Percentiles rank a stretch among this genome's conserved stretches.
Conservation (phyloP, 2,329 filamentous ascomycete genomes). For the Stemphylium beticola region DNA sequence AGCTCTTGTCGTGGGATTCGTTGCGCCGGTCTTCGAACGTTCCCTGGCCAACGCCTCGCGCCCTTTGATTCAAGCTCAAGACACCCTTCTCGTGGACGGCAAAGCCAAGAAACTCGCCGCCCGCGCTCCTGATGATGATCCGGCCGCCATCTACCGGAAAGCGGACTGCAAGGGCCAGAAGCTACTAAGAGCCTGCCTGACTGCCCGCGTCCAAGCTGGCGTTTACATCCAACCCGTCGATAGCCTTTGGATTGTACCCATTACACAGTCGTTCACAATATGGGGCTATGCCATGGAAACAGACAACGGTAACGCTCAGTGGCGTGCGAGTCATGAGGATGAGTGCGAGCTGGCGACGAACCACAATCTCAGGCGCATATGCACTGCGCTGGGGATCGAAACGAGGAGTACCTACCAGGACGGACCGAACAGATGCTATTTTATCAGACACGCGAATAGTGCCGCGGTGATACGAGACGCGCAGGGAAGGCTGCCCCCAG, state of each 20-base stretch:
- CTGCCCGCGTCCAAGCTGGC: background rate
- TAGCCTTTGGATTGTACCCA: slow-evolving; percentile 13
- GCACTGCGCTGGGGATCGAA: slow-evolving; percentile 14
- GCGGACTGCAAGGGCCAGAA: slow-evolving; percentile 15
- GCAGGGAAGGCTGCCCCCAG: slow-evolving; percentile 7
- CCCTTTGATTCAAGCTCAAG: background rate
- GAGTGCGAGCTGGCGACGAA: slow-evolving; percentile 10
- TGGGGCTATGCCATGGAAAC: slow-evolving; percentile 20
- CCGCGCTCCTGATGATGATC: background rate
- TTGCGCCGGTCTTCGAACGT: background rate
- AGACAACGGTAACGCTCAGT: slow-evolving; percentile 1
- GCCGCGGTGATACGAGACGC: slow-evolving; percentile 8
- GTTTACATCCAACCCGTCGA: slow-evolving; percentile 13
- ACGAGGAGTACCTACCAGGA: slow-evolving; percentile 7
- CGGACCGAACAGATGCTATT: slow-evolving; percentile 21
- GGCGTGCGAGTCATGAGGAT: slow-evolving; percentile 3
- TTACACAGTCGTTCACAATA: slow-evolving; percentile 6
- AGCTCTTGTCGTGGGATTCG: background rate
- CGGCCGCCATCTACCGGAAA: background rate
- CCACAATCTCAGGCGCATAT: slow-evolving; percentile 2
- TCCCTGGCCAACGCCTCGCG: background rate
- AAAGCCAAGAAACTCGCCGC: background rate
- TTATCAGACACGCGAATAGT: slow-evolving; percentile 18
- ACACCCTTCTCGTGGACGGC: background rate
- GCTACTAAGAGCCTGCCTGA: slow-evolving; percentile 8